Conservation (phyloP, 208 protist species). For the Crithidia fasciculata region DNA sequence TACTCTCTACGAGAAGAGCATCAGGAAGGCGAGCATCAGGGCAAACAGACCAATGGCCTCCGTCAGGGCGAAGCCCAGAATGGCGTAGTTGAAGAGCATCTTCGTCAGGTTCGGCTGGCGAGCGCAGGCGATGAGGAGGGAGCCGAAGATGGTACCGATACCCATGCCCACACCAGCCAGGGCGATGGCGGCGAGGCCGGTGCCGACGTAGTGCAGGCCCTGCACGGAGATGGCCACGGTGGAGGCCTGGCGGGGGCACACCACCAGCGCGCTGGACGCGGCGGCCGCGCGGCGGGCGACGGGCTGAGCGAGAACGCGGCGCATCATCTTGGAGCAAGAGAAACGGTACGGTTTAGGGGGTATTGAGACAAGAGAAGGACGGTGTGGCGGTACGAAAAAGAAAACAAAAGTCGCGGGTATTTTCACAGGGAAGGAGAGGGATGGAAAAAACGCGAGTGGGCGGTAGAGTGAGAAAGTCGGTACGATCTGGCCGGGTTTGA, state of each 20-base stretch:
- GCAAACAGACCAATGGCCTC: slow-evolving; percentile 93
- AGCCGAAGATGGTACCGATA: slow-evolving; percentile 91
- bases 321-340: slow-evolving; percentile 69
- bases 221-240: slow-evolving; percentile 91
- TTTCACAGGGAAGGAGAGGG: too few species aligned
- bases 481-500: too few species aligned
- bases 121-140: slow-evolving; percentile 84
- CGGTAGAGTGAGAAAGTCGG: too few species aligned
- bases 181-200: slow-evolving; percentile 90
- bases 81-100: slow-evolving; percentile 94
- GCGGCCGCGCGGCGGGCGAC: slow-evolving; percentile 48
- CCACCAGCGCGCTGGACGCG: slow-evolving; percentile 43
- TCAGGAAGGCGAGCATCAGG: slow-evolving; percentile 93
- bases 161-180: slow-evolving; percentile 91
- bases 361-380: too few species aligned
- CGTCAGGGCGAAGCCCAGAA: slow-evolving; percentile 92
- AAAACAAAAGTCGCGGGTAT: too few species aligned
- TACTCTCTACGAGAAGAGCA: slow-evolving; percentile 91
- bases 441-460: too few species aligned
- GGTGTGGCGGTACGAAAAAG: too few species aligned
- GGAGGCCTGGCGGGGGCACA: slow-evolving; percentile 72
- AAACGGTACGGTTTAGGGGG: too few species aligned
- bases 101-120: slow-evolving; percentile 92
- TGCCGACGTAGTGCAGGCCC: slow-evolving; percentile 92
- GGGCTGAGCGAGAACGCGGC: slow-evolving; percentile 63